Percentiles rank a stretch among this genome's conserved stretches.
Evolutionary conservation across 106 monocot genomes (phyloP).

Genomic region (Ottelia alismoides): DNA sequence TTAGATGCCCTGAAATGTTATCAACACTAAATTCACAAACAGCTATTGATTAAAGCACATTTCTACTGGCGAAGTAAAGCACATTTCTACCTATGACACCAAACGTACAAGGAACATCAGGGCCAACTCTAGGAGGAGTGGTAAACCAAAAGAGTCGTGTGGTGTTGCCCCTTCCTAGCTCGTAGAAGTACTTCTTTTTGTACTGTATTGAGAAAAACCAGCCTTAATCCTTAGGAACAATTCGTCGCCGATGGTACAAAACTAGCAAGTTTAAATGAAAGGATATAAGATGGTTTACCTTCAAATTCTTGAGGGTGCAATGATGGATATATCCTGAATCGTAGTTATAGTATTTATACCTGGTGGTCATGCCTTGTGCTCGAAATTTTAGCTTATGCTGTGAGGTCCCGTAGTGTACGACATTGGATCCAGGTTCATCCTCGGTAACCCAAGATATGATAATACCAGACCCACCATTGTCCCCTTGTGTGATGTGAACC

Average conservation of each 20-base stretch:
- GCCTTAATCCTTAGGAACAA: too few relatives aligned
- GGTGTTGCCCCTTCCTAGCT: slow-evolving; percentile 8
- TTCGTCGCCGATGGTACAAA: background rate
- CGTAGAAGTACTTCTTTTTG: slow-evolving; percentile 49
- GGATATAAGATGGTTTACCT: slow-evolving; percentile 19
- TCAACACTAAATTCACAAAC: background rate
- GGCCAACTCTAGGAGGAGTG: slow-evolving; percentile 66
- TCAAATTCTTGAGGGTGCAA: slow-evolving; percentile 32
- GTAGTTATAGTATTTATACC: slow-evolving; percentile 60
- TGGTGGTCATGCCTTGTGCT: slow-evolving; percentile 28
- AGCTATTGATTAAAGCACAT: background rate
- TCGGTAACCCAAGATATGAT: slow-evolving; percentile 81
- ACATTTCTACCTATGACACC: slow-evolving; percentile 17
- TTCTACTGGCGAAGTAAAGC: background rate
- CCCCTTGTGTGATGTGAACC: slow-evolving; percentile 91
- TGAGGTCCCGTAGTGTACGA: slow-evolving; percentile 48
- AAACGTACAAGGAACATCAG: slow-evolving; percentile 25
- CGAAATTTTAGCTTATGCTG: slow-evolving; percentile 16
- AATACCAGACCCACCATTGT: slow-evolving; percentile 35
- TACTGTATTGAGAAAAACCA: slow-evolving; percentile 17
- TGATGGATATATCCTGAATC: slow-evolving; percentile 88
- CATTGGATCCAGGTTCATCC: slow-evolving; percentile 37
- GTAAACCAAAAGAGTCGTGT: slow-evolving; percentile 54
- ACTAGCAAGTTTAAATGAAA: background rate
- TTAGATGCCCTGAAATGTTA: background rate